phyloP scores from a whole-genome alignment of 208 protist species.

The Naegleria gruberi region DNA sequence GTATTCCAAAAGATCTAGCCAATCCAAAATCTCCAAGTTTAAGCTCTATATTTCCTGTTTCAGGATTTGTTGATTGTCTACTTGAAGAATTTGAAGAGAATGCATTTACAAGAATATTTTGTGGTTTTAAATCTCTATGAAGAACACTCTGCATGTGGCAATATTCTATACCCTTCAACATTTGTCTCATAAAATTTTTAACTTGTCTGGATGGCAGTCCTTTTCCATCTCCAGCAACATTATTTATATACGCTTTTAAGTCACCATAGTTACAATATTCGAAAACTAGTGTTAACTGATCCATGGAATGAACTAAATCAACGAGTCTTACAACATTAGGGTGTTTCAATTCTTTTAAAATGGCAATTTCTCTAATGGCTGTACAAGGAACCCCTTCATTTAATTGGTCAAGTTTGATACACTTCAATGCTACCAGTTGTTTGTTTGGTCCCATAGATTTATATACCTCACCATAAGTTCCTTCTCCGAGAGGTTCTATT shows the following conservation, averaged over 20 bases:
- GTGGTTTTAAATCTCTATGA: conserved; percentile 63
- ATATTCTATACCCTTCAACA: too few species aligned
- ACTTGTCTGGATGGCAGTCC: conserved; percentile 25
- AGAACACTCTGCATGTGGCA: conserved; percentile 33
- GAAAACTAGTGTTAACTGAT: conserved; percentile 87
- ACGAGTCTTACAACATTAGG: conserved; percentile 79
- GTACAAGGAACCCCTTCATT: conserved; percentile 77
- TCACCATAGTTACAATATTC: conserved; percentile 89
- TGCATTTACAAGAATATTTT: conserved; percentile 35
- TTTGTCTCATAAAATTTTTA: conserved; percentile 20
- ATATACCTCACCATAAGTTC: conserved; percentile 97
- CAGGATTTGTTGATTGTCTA: background rate
- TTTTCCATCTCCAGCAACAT: conserved; percentile 27
- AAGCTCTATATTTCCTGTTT: conserved; percentile 33
- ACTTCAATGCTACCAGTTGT: conserved; percentile 63
- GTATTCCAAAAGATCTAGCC: conserved; percentile 63
- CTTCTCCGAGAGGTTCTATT: conserved; percentile 88
- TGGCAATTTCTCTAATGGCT: conserved; percentile 77
- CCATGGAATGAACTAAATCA: conserved; percentile 82
- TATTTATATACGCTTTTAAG: conserved; percentile 80
- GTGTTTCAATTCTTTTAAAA: conserved; percentile 75
- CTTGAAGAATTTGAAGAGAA: background rate
- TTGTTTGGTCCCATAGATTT: conserved; percentile 24
- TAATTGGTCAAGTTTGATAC: conserved; percentile 56
- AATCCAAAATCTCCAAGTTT: conserved; percentile 83